Conservation (phyloP, 352 stramenopile species). For the Phytophthora pistaciae region DNA sequence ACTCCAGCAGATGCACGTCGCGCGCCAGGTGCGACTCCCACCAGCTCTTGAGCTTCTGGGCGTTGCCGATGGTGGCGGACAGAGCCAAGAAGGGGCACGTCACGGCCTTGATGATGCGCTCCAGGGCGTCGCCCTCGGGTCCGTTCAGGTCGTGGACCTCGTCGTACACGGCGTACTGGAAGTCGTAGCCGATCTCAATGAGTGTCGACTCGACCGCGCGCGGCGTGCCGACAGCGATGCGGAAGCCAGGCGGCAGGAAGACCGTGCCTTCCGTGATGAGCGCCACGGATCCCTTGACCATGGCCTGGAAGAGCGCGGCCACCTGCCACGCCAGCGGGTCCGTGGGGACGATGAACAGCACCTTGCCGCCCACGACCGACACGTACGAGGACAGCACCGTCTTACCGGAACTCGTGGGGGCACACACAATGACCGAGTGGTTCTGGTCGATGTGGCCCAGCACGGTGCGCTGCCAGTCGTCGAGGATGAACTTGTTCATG, state of each 20-base stretch:
- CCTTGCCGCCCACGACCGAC: slow-evolving; percentile 81
- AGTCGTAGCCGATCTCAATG: slow-evolving; percentile 91
- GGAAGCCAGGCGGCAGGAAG: slow-evolving; percentile 83
- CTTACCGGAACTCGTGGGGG: slow-evolving; percentile 98
- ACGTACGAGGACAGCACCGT: slow-evolving; percentile 93
- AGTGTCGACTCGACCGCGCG: slow-evolving; percentile 95
- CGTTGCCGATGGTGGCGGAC: slow-evolving; percentile 98
- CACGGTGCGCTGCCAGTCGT: slow-evolving; percentile 98
- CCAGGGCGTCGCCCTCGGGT: slow-evolving; percentile 96
- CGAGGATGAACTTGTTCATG: slow-evolving; percentile 95
- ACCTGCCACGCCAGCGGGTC: slow-evolving; percentile 99
- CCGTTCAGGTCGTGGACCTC: slow-evolving; percentile 99
- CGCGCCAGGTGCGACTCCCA: slow-evolving; percentile 92
- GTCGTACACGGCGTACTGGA: slow-evolving; percentile 99
- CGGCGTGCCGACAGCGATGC: slow-evolving; percentile 97
- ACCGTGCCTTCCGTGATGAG: slow-evolving; percentile 94
- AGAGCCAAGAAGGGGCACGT: slow-evolving; percentile 98
- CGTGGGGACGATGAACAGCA: slow-evolving; percentile 94
- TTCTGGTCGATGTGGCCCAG: slow-evolving; percentile 95
- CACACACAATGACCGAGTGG: slow-evolving; percentile 97
- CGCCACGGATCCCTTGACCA: slow-evolving; percentile 97
- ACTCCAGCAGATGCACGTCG: slow-evolving; percentile 94
- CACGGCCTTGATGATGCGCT: slow-evolving; percentile 95
- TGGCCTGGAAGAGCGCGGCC: slow-evolving; percentile 98
- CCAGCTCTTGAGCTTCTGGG: slow-evolving; percentile 94